A percentile compares a stretch with the other conserved stretches of the same genome.
phyloP scores from a whole-genome alignment of 2,329 filamentous ascomycete genomes.

The Fusarium longipes region DNA sequence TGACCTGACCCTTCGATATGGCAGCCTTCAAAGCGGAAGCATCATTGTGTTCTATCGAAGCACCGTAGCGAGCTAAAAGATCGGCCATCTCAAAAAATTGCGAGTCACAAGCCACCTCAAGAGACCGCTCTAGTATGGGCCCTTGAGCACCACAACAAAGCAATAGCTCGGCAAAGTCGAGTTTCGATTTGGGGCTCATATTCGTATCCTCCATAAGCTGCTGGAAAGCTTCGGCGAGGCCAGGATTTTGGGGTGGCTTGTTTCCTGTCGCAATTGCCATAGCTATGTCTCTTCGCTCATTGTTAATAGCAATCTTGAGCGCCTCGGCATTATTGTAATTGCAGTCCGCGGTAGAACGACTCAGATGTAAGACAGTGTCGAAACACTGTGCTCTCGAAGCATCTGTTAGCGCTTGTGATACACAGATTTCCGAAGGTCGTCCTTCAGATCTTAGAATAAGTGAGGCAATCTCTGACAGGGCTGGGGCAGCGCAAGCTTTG shows the following conservation, averaged over 20 bases:
- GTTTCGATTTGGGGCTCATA: slow-evolving; percentile 61
- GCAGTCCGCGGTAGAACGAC: slow-evolving; percentile 64
- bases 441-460: slow-evolving; percentile 63
- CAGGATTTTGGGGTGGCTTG: slow-evolving; percentile 61
- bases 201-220: slow-evolving; percentile 59
- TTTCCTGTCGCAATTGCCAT: slow-evolving; percentile 66
- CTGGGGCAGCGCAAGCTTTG: slow-evolving; percentile 60
- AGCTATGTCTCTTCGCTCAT: slow-evolving; percentile 64
- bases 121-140: slow-evolving; percentile 59
- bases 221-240: slow-evolving; percentile 63
- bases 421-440: slow-evolving; percentile 55
- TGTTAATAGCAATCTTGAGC: slow-evolving; percentile 61
- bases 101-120: slow-evolving; percentile 61
- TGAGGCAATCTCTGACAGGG: slow-evolving; percentile 59
- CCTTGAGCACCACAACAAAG: slow-evolving; percentile 69
- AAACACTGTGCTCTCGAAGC: slow-evolving; percentile 62
- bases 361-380: slow-evolving; percentile 62
- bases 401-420: slow-evolving; percentile 64
- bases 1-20: slow-evolving; percentile 57
- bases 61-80: slow-evolving; percentile 64
- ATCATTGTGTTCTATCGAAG: slow-evolving; percentile 65
- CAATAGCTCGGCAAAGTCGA: slow-evolving; percentile 65
- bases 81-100: slow-evolving; percentile 66
- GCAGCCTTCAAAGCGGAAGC: slow-evolving; percentile 62
- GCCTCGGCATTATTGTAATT: slow-evolving; percentile 64